These are phyloP conservation scores for Auriscalpium orientale DNA, from an alignment of 768 basidiomycete species.

Conservation along the genomic window DNA sequence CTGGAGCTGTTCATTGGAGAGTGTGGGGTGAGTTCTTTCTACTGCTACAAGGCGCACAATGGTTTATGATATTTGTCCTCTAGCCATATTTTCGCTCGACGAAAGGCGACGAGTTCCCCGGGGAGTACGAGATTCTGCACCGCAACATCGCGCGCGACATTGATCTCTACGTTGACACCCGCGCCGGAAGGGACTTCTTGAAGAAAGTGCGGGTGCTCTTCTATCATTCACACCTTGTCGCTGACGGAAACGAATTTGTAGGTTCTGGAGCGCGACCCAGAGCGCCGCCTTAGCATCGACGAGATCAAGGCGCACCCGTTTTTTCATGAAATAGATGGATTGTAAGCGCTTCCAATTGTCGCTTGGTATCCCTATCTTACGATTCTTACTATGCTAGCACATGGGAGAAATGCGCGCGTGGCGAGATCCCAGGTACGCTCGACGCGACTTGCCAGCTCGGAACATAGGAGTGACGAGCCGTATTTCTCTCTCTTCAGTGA, in stretches of 20 bases:
- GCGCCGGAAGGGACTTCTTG: neutral
- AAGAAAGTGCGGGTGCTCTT: neutral
- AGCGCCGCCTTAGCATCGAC: neutral
- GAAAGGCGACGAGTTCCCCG: neutral
- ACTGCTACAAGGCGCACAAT: neutral
- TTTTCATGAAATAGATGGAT: neutral
- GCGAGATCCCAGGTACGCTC: neutral
- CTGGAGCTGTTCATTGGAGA: slow-evolving; percentile 29
- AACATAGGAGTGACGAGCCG: neutral
- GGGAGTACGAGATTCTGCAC: neutral
- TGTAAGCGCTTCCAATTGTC: neutral
- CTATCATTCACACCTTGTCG: neutral
- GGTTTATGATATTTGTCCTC: neutral
- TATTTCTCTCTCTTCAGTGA: neutral
- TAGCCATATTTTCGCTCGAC: neutral
- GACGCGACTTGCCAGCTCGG: neutral
- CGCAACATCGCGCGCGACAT: neutral
- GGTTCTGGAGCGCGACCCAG: neutral
- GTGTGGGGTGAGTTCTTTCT: neutral
- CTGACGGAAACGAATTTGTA: neutral
- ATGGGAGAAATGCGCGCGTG: neutral
- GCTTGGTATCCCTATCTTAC: neutral
- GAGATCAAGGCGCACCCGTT: neutral
- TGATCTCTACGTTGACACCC: neutral
- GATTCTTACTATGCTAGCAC: neutral